These are phyloP conservation scores for Lanzia echinophila DNA, from an alignment of 2,329 filamentous ascomycete species.

Conservation along the genomic window DNA sequence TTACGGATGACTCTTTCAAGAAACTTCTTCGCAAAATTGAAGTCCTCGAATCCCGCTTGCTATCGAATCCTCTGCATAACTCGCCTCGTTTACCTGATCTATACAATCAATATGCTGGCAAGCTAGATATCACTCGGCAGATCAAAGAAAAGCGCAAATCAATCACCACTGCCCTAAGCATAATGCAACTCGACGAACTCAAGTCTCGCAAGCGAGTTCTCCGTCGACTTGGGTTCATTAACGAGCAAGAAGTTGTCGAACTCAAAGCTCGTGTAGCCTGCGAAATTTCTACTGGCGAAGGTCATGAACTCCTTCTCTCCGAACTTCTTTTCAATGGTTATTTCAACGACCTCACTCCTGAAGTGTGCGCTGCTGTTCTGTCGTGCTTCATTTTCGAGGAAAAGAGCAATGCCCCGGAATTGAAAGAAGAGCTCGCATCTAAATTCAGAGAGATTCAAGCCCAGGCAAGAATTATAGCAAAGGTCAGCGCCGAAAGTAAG, in stretches of 20 bases:
- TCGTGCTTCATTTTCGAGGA: constrained; percentile 98
- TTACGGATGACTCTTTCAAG: constrained; percentile 88
- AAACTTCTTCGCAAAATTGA: constrained; percentile 93
- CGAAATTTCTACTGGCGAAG: constrained; percentile 77
- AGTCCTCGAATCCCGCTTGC: constrained; percentile 81
- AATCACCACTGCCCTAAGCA: constrained; percentile 76
- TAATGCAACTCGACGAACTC: constrained; percentile 90
- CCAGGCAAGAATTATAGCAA: constrained; percentile 82
- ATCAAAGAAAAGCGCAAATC: constrained; percentile 86
- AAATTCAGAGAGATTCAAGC: constrained; percentile 80
- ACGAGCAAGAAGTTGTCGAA: constrained; percentile 90
- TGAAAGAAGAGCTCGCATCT: constrained; percentile 81
- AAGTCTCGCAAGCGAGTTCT: constrained; percentile 94
- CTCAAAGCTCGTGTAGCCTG: constrained; percentile 96
- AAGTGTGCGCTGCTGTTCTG: constrained; percentile 77
- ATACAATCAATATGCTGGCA: constrained; percentile 80
- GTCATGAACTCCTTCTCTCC: constrained; percentile 86
- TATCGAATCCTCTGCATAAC: constrained; percentile 86
- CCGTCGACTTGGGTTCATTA: constrained; percentile 89
- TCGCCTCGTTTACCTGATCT: constrained; percentile 77
- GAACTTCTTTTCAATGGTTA: constrained; percentile 95
- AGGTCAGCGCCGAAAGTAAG: constrained; percentile 92
- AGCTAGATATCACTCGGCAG: constrained; percentile 67
- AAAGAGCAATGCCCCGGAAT: constrained; percentile 70
- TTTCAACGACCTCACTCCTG: constrained; percentile 91